phyloP scores from a whole-genome alignment of 1,139 yeast species.

The Lodderomyces theae region DNA sequence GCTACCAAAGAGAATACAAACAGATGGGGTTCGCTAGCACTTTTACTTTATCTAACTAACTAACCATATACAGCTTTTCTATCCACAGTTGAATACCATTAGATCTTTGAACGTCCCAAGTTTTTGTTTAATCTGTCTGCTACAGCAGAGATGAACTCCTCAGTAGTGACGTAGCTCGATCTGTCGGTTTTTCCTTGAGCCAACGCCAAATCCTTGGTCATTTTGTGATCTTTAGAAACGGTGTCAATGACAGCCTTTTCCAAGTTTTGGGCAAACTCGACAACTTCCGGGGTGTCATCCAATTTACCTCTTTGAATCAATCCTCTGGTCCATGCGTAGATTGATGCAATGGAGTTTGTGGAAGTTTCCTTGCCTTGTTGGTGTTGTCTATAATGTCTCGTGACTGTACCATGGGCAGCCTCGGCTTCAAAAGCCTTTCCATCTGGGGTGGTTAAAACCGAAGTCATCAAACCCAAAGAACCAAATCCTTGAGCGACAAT shows the following conservation, averaged over 20 bases:
- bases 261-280: slow-evolving; percentile 69
- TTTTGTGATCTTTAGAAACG: slow-evolving; percentile 77
- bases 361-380: slow-evolving; percentile 96
- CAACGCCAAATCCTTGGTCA: slow-evolving; percentile 95
- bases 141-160: slow-evolving; percentile 86
- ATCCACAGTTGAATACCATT: not conserved
- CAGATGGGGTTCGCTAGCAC: too few relatives aligned
- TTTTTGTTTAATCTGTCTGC: slow-evolving; percentile 34
- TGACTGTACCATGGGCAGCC: slow-evolving; percentile 97
- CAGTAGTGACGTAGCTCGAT: slow-evolving; percentile 78
- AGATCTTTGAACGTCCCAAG: slow-evolving; percentile 17
- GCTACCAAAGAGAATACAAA: too few relatives aligned
- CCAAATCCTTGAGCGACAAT: slow-evolving; percentile 98
- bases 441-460: slow-evolving; percentile 89
- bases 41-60: too few relatives aligned
- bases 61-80: too few relatives aligned
- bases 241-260: slow-evolving; percentile 86
- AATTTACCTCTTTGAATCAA: slow-evolving; percentile 85
- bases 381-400: slow-evolving; percentile 92
- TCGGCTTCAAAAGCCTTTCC: slow-evolving; percentile 95
- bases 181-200: slow-evolving; percentile 84
- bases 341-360: slow-evolving; percentile 98
- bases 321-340: slow-evolving; percentile 96
- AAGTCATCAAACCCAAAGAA: slow-evolving; percentile 93
- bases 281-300: slow-evolving; percentile 81